phyloP scores from a whole-genome alignment of 2,329 filamentous ascomycete genomes.

The Aulographum hederae region DNA sequence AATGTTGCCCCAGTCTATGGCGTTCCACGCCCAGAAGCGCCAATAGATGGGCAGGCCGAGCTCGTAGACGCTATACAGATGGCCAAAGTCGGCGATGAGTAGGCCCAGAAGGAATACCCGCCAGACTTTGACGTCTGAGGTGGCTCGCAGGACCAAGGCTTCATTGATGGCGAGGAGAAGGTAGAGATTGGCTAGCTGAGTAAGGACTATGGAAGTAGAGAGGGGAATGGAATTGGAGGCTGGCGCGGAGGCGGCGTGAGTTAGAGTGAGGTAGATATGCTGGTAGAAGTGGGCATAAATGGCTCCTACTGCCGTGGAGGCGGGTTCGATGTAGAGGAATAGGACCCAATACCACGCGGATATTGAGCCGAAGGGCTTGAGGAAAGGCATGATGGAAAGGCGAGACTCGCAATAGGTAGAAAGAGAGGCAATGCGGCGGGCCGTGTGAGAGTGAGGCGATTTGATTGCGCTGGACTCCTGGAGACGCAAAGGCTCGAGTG shows the following conservation, averaged over 20 bases:
- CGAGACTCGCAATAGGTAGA: too few relatives aligned
- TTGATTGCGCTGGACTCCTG: too few relatives aligned
- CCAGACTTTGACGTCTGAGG: slow-evolving; percentile 53
- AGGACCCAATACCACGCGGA: slow-evolving; percentile 61
- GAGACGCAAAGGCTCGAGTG: too few relatives aligned
- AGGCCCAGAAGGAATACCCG: slow-evolving; percentile 45
- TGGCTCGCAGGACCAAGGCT: slow-evolving; percentile 53
- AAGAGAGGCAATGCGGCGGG: too few relatives aligned
- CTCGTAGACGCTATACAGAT: slow-evolving; percentile 46
- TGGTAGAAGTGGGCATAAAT: slow-evolving; percentile 33
- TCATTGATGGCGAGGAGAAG: slow-evolving; percentile 62
- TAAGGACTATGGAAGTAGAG: slow-evolving; percentile 47
- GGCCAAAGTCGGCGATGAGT: slow-evolving; percentile 59
- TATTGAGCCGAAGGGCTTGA: too few relatives aligned
- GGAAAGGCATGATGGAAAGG: too few relatives aligned
- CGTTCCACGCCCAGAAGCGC: slow-evolving; percentile 43
- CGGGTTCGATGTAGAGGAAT: slow-evolving; percentile 55
- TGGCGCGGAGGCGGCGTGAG: slow-evolving; percentile 35
- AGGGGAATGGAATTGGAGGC: slow-evolving; percentile 28
- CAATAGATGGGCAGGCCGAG: slow-evolving; percentile 47
- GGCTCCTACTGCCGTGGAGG: slow-evolving; percentile 34
- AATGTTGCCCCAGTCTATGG: slow-evolving; percentile 50
- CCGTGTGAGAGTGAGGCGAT: too few relatives aligned
- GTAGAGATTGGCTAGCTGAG: slow-evolving; percentile 64
- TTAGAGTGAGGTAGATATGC: slow-evolving; percentile 42